Base-by-base conservation (phyloP, 345 rosid species). In the Syzygium jambos region DNA sequence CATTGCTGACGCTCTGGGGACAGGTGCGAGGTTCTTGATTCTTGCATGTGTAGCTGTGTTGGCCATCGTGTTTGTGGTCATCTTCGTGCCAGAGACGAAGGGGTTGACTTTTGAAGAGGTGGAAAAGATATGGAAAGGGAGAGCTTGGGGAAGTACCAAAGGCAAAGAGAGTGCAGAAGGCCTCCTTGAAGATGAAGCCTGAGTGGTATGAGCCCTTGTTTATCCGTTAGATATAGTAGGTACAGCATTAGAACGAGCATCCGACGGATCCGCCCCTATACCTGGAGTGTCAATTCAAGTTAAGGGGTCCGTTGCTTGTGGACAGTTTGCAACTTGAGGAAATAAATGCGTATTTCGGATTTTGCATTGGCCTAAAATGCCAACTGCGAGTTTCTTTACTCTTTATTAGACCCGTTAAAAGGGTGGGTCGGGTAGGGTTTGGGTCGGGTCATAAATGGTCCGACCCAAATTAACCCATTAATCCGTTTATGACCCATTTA, bases 41-140 rank as follows among this genome's bases (percentile, higher is more conserved):
- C 94, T 95, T 2, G 98, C 96, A 0, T 94, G 95, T 17, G 87
- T 96, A 1, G 97, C 98, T 2, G 90, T 94, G 73, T 87, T 93
- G 3, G 98, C 98, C 1, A 85, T 92, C 0, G 84, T 89, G 56
- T 97, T 96, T 86, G 98, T 96, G 91, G 53, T 90, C 23, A 3
- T 90, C 43, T 95, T 87, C 52, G 96, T 97, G 11, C 99, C 99
- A 0, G 99, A 96, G 93, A 97, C 98, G 5, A 91, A 95, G 85
- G 99, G 98, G 51, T 88, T 97, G 87, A 96, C 98, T 11, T 96
- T 97, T 84, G 92, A 87, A 3, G 99, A 97, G 89, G 98, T 96
- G 68, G 99, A 95, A 88, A 91, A 90, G 88, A 93, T 97, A 6
- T 97, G 99, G 99, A 95, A 92, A 92, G 95, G 95, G 86, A 95